A percentile compares a stretch with the other conserved stretches of the same genome.
Conservation (phyloP, 2,329 filamentous ascomycete species). For the Monilinia vaccinii-corymbosi region DNA sequence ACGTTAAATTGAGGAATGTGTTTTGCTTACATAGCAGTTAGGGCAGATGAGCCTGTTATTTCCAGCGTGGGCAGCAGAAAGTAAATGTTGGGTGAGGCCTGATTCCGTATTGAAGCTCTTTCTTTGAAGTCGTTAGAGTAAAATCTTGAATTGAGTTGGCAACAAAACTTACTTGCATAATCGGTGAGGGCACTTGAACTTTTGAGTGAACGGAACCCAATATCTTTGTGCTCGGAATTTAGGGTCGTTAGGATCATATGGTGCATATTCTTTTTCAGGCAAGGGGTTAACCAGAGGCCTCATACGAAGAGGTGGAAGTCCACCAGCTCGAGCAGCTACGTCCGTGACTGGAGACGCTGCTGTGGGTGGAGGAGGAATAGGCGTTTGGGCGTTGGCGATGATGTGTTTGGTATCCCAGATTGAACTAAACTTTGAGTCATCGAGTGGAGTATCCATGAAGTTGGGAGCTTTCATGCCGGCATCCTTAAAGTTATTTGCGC, state of each 20-base stretch:
- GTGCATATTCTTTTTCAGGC: constrained; percentile 4
- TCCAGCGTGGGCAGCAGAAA: constrained; percentile 33
- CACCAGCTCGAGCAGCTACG: background rate
- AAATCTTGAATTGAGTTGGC: background rate
- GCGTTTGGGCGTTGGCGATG: constrained; percentile 5
- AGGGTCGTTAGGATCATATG: constrained; percentile 17
- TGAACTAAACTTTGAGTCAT: background rate
- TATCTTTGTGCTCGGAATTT: constrained; percentile 16
- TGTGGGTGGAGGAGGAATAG: constrained; percentile 1
- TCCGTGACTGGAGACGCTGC: background rate
- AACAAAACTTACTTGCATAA: constrained; percentile 23
- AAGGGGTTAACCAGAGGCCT: background rate
- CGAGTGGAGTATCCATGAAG: constrained; percentile 7
- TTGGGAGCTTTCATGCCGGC: constrained; percentile 4
- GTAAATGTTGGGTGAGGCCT: constrained; percentile 34
- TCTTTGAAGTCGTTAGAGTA: constrained; percentile 3
- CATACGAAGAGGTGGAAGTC: background rate
- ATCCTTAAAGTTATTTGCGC: background rate
- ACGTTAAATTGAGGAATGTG: background rate
- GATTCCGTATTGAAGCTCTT: constrained; percentile 11
- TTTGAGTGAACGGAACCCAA: constrained; percentile 14
- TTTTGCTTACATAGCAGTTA: background rate
- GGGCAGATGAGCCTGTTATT: constrained; percentile 17
- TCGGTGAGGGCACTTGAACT: constrained; percentile 25
- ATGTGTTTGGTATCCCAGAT: constrained; percentile 9